Base-by-base conservation (phyloP, 1,284 basidiomycete species). In the Irpex lacteus region DNA sequence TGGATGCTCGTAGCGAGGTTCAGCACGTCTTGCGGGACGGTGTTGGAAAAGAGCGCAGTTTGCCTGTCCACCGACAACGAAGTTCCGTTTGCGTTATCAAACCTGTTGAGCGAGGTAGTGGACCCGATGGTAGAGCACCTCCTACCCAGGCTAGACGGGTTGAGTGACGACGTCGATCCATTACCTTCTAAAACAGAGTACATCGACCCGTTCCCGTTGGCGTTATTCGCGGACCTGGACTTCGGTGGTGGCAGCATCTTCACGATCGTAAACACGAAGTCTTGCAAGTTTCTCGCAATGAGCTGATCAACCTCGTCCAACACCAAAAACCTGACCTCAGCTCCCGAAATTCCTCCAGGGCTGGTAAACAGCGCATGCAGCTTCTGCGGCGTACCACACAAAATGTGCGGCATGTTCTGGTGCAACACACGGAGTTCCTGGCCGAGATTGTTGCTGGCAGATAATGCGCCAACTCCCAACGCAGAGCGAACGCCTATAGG, bases 221-320 rank as follows among this genome's bases (percentile, higher is more conserved):
- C 63, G 5, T 72, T 77, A 13, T 72, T 77, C 13, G 84, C 80
- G 19, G 82, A 83, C 65, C 90, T 88, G 60, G 89, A 88, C n/a
- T 91, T 86, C 38, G 95, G 90, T 8, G 90, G 84, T n/a, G 96
- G 97, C 18, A 99, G 81, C 50, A 96, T 80, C 67, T 95, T 94
- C 69, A 96, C 92, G 70, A 98, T 92, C 70, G 88, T 93, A 76
- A 95, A 90, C 21, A 99, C 96, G 73, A 92, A 94, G 64, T 99
- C 97, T 70, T 98, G 95, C 63, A 98, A 79, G 74, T 98, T 98
- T 61, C 97, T 89, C 6, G 97, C 96, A 73, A 99, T 98, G 67
- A 99, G 80, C 75, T 98, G 98, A 74, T 99, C 97, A 50, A 98
- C 96, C 74, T 99, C 97, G 73, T 99, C 97, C 18, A 99, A 84